phyloP scores from a whole-genome alignment of 768 basidiomycete genomes.

The Dioszegia hungarica region DNA sequence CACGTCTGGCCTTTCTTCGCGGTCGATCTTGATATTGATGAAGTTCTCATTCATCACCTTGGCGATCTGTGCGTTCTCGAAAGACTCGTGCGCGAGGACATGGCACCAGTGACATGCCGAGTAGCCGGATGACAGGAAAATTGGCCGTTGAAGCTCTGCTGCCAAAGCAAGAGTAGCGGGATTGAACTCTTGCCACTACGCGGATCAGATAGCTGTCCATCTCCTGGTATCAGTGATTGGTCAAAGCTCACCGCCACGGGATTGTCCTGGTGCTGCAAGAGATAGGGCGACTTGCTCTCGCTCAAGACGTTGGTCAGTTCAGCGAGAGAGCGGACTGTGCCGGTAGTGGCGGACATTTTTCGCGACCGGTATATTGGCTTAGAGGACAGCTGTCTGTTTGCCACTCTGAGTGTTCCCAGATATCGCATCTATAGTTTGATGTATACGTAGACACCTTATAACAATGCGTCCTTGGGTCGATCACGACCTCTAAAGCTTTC shows the following conservation, averaged over 20 bases:
- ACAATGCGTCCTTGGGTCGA: no score
- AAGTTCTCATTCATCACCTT: conserved; percentile 52
- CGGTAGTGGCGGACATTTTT: no score
- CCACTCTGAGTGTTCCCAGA: no score
- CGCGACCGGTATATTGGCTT: no score
- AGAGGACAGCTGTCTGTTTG: no score
- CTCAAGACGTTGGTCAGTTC: conserved; percentile 27
- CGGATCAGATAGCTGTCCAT: not conserved
- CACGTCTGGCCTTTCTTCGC: conserved; percentile 53
- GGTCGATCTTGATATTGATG: conserved; percentile 51
- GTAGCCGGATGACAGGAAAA: conserved; percentile 53
- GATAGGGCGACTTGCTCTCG: conserved; percentile 38
- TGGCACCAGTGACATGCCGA: conserved; percentile 52
- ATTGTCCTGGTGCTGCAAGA: conserved; percentile 41
- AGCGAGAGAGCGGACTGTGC: no score
- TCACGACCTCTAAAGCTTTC: no score
- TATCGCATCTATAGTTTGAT: no score
- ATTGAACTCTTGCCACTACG: conserved; percentile 45
- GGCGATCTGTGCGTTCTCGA: conserved; percentile 50
- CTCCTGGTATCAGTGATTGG: not conserved
- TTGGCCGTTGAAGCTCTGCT: conserved; percentile 33
- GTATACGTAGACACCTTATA: no score
- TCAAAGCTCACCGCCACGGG: conserved; percentile 33
- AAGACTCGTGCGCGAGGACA: conserved; percentile 48
- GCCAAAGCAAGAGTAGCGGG: conserved; percentile 31